Base-by-base conservation (phyloP, 176 grass and related monocot genomes). In the Rhipidocladum racemiflorum region DNA sequence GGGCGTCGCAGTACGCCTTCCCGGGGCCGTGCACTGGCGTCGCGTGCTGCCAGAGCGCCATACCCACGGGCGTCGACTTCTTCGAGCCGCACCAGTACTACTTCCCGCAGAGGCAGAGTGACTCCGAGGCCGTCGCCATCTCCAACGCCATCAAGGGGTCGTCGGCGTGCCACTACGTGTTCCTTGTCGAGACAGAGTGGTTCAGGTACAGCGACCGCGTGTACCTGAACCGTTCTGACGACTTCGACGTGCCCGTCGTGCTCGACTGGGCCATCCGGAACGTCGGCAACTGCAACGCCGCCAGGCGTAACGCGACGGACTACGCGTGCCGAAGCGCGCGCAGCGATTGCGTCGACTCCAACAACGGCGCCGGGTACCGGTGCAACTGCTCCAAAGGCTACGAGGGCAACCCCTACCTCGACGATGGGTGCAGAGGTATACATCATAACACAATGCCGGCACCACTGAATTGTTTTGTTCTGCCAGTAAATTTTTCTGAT, bases 341-440 rank as follows among this genome's bases (percentile, higher is more conserved):
- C 35, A 76, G 77, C 43, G 0, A 21, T 0, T 96, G 90, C 80
- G 1, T 45, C 20, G 10, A 79, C 27, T n/a, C 70, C 60, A 18
- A 0, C 17, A 88, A 95, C 39, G 79, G 82, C 55, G 18, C 15
- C 0, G 89, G 89, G 5, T 92, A 95, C 57, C 32, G 64, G 6
- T 95, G 93, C 85, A 90, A 39, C 17, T 95, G 93, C n/a, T 70
- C 21, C 2, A 0, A 48, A 29, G 79, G 90, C 0, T 95, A 88
- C 38, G 35, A 86, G 1, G 93, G 93, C 21, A 91, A 96, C 73
- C 90, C 93, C 0, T 95, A 90, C 73, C 83, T 92, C n/a, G 25
- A 63, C 34, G 45, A 0, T 0, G 93, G 93, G 86, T 96, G 90
- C 88, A 53, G 17, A 82, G 90, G 93, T 89, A 75, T 4, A 16